Conservation (phyloP, 192 early-diverging fungal species). For the Coemansia sp. region DNA sequence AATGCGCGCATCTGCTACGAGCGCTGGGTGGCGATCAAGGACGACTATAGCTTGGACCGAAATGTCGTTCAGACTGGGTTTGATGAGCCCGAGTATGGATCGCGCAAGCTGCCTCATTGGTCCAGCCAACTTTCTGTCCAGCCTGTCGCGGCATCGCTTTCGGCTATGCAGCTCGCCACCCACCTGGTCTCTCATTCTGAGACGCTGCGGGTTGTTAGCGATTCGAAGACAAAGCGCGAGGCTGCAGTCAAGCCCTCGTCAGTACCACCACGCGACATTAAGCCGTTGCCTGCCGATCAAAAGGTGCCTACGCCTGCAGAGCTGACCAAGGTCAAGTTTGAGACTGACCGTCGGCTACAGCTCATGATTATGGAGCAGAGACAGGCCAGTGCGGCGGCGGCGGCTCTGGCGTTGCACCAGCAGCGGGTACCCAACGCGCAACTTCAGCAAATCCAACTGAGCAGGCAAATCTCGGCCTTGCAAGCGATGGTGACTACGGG, state of each 20-base stretch:
- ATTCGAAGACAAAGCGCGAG: constrained; percentile 50
- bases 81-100: constrained; percentile 48
- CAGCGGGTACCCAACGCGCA: constrained; percentile 26
- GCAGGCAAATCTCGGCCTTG: constrained; percentile 32
- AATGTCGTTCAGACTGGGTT: constrained; percentile 40
- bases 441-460: constrained; percentile 21
- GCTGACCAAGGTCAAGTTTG: constrained; percentile 46
- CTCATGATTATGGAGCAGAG: constrained; percentile 49
- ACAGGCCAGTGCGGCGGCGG: constrained; percentile 41
- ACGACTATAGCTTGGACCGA: constrained; percentile 43
- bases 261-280: constrained; percentile 48
- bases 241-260: constrained; percentile 22
- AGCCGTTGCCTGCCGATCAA: constrained; percentile 36
- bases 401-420: constrained; percentile 46
- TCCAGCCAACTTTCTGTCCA: constrained; percentile 26
- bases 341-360: constrained; percentile 43
- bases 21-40: constrained; percentile 50
- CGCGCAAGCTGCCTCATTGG: constrained; percentile 36
- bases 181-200: constrained; percentile 39
- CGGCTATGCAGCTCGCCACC: constrained; percentile 49
- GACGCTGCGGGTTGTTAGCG: constrained; percentile 23
- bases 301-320: constrained; percentile 49
- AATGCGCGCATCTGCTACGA: constrained; percentile 41
- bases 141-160: constrained; percentile 17
- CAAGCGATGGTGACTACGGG: constrained; percentile 39